Evolutionary conservation across 2,329 filamentous ascomycete species (phyloP).

Genomic region (Penicillium paneum): DNA sequence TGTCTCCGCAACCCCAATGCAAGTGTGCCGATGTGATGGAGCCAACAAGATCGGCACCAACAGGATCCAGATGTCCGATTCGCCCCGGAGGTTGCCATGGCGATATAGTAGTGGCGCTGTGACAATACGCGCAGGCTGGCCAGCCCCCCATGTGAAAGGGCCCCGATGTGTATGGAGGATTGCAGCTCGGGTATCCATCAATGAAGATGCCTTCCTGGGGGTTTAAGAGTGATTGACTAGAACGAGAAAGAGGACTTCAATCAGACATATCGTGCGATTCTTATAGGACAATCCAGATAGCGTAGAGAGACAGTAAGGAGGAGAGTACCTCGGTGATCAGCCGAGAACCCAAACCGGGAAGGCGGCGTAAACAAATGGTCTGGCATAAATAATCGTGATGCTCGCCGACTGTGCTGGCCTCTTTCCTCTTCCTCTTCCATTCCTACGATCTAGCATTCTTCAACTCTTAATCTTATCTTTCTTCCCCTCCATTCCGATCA

Average conservation of each 20-base stretch:
- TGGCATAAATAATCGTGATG: constrained; percentile 27
- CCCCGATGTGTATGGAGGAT: not conserved
- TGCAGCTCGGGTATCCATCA: constrained; percentile 2
- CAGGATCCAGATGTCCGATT: constrained; percentile 17
- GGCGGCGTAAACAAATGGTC: constrained; percentile 25
- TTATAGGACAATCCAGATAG: not conserved
- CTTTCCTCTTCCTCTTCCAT: constrained; percentile 18
- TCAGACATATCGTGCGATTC: not conserved
- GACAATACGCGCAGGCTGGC: constrained; percentile 12
- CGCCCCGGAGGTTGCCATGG: constrained; percentile 20
- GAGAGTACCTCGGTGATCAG: constrained; percentile 15
- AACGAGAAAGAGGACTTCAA: not conserved
- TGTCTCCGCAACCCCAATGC: constrained; percentile 5
- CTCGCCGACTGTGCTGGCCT: constrained; percentile 10
- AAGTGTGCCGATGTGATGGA: constrained; percentile 7
- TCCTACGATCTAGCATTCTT: constrained; percentile 21
- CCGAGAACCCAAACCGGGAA: constrained; percentile 18
- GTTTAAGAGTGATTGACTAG: not conserved
- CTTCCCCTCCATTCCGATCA: constrained; percentile 20
- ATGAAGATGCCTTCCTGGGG: not conserved
- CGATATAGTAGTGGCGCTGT: constrained; percentile 1
- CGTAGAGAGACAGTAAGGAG: not conserved
- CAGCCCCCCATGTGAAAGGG: constrained; percentile 17
- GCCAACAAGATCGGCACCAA: constrained; percentile 10
- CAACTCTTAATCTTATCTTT: constrained; percentile 18